Percentiles rank a stretch among this genome's conserved stretches.
Conservation (phyloP, 331 rosid species). For the Cydonia oblonga region DNA sequence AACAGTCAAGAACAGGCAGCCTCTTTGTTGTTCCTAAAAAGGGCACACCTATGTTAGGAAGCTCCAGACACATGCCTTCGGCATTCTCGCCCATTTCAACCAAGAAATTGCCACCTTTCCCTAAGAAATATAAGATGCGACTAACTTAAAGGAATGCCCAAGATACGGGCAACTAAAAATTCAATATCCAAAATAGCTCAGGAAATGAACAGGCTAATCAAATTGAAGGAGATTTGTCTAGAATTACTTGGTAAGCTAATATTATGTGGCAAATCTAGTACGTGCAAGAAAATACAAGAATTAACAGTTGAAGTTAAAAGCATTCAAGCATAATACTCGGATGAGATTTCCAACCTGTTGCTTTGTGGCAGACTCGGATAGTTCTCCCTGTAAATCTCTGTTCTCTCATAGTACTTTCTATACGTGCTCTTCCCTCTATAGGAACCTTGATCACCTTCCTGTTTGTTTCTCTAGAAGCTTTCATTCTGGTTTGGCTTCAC, state of each 20-base stretch:
- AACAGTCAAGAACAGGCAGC: conserved; percentile 12
- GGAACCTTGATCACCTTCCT: conserved; percentile 29
- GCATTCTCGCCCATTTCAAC: no score
- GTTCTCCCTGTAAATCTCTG: conserved; percentile 33
- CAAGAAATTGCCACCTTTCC: no score
- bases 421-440: conserved; percentile 19
- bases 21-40: conserved; percentile 9
- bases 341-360: conserved; percentile 22
- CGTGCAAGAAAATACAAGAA: neutral
- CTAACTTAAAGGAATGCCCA: neutral
- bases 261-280: neutral
- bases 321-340: conserved; percentile 1
- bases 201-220: neutral
- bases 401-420: conserved; percentile 16
- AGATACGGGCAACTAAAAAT: neutral
- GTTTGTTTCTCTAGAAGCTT: conserved; percentile 11
- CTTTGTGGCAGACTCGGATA: conserved; percentile 15
- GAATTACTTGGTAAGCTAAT: neutral
- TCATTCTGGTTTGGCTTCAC: conserved; percentile 43
- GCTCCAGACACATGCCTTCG: conserved; percentile 2
- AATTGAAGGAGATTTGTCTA: neutral
- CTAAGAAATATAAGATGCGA: conserved; percentile 5
- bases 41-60: conserved; percentile 4
- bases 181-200: neutral
- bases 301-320: neutral